Evolutionary conservation across 345 rosid species (phyloP).

Genomic region (Boechera stricta): DNA sequence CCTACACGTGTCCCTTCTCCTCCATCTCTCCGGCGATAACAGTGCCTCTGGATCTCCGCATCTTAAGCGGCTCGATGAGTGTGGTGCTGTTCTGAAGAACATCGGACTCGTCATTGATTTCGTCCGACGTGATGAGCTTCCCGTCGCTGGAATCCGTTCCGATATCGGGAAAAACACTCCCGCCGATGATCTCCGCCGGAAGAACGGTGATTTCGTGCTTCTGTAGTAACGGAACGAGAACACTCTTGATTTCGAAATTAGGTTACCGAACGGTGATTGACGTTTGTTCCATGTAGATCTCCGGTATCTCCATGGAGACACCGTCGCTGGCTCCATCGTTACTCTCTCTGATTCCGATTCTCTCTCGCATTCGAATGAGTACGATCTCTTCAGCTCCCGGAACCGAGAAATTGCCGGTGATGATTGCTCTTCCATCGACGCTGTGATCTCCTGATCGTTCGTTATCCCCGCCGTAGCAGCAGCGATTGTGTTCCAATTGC

Average conservation of each 20-base stretch:
- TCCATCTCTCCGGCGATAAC: slow-evolving; percentile 91
- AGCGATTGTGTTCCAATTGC: slow-evolving; percentile 2
- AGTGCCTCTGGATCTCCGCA: slow-evolving; percentile 99
- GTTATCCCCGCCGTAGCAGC: not conserved
- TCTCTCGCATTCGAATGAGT: slow-evolving; percentile 87
- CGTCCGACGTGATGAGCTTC: slow-evolving; percentile 66
- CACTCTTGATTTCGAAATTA: slow-evolving; percentile 69
- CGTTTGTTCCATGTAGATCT: slow-evolving; percentile 85
- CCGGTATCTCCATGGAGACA: slow-evolving; percentile 81
- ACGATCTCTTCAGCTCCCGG: slow-evolving; percentile 69
- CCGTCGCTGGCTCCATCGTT: slow-evolving; percentile 67
- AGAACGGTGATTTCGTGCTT: slow-evolving; percentile 78
- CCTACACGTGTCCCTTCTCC: slow-evolving; percentile 72
- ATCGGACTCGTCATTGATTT: slow-evolving; percentile 88
- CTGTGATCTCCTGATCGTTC: slow-evolving; percentile 40
- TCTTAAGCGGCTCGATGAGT: slow-evolving; percentile 84
- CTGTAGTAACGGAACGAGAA: slow-evolving; percentile 75
- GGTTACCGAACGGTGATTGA: slow-evolving; percentile 81
- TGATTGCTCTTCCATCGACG: slow-evolving; percentile 58
- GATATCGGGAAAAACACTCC: slow-evolving; percentile 69
- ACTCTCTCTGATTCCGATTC: slow-evolving; percentile 72
- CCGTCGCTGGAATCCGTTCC: slow-evolving; percentile 62
- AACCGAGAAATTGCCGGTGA: slow-evolving; percentile 52
- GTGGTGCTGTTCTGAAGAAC: slow-evolving; percentile 59
- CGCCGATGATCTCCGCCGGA: slow-evolving; percentile 57